phyloP scores from a whole-genome alignment of 768 basidiomycete species.

The Pleurotus salmoneostramineus region DNA sequence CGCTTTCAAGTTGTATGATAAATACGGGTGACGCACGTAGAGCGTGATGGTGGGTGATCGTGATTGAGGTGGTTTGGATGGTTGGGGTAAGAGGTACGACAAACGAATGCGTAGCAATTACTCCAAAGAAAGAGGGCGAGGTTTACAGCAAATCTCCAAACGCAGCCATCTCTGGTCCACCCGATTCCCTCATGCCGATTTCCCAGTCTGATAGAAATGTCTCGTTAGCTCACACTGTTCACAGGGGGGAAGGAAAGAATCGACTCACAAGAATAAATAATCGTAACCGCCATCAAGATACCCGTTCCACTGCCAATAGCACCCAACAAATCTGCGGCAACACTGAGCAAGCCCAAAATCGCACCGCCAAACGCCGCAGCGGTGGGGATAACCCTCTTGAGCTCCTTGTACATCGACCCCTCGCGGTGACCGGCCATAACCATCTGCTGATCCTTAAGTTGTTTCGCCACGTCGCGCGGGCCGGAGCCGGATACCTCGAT shows the following conservation, averaged over 20 bases:
- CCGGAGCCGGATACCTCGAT: conserved; percentile 97
- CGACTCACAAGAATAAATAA: conserved; percentile 86
- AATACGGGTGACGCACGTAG: too few relatives aligned
- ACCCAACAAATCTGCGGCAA: conserved; percentile 91
- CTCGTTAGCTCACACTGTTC: conserved; percentile 1
- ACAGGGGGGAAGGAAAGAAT: conserved; percentile 9
- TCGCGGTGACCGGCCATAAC: conserved; percentile 93
- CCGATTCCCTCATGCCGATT: conserved; percentile 85
- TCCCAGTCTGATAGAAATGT: conserved; percentile 70
- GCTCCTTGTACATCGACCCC: conserved; percentile 98
- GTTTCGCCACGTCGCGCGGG: conserved; percentile 94
- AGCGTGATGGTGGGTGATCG: too few relatives aligned
- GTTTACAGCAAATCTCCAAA: conserved; percentile 71
- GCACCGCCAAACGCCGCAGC: conserved; percentile 97
- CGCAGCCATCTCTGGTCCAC: conserved; percentile 79
- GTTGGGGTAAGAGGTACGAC: not conserved
- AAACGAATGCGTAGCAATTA: too few relatives aligned
- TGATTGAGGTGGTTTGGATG: not conserved
- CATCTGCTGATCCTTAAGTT: conserved; percentile 98
- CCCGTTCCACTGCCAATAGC: conserved; percentile 95
- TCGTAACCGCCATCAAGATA: conserved; percentile 97
- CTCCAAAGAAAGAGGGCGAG: too few relatives aligned
- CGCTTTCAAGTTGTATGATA: too few relatives aligned
- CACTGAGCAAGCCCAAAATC: conserved; percentile 88
- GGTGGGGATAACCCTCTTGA: conserved; percentile 96